These are phyloP conservation scores for Begonia peltatifolia DNA, from an alignment of 306 rosid genomes.

Conservation along the genomic window DNA sequence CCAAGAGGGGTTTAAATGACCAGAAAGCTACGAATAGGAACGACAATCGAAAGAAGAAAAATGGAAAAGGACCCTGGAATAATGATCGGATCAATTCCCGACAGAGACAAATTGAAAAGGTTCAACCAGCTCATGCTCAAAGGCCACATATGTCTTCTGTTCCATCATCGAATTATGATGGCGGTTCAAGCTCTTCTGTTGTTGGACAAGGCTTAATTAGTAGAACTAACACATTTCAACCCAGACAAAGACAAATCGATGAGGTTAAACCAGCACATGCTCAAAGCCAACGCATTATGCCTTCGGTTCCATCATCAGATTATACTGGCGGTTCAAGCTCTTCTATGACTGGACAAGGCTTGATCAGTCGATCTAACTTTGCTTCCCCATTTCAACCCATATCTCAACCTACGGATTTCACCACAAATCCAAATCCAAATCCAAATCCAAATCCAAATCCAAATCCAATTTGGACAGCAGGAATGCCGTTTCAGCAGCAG, in stretches of 20 bases:
- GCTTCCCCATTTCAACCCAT: conserved; percentile 29
- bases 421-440: conserved; percentile 5
- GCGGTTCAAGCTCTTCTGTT: conserved; percentile 19
- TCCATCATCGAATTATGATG: conserved; percentile 8
- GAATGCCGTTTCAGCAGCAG: conserved; percentile 29
- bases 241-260: conserved; percentile 5
- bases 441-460: conserved; percentile 21
- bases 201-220: conserved; percentile 22
- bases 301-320: conserved; percentile 2
- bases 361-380: conserved; percentile 14
- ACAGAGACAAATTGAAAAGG: conserved; percentile 9
- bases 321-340: conserved; percentile 19
- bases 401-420: conserved; percentile 15
- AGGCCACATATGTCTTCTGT: conserved; percentile 16
- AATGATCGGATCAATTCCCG: conserved; percentile 4
- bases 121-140: conserved; percentile 14
- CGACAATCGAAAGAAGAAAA: conserved; percentile 30
- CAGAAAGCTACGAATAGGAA: conserved; percentile 32
- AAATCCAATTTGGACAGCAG: conserved; percentile 44
- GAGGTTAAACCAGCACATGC: neutral
- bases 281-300: conserved; percentile 3
- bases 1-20: conserved; percentile 46
- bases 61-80: conserved; percentile 19
- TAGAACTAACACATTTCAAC: conserved; percentile 27
- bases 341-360: conserved; percentile 26